Percentiles rank a stretch among this genome's conserved stretches.
phyloP scores from a whole-genome alignment of 2,329 filamentous ascomycete genomes.

The Hymenoscyphus occultus region DNA sequence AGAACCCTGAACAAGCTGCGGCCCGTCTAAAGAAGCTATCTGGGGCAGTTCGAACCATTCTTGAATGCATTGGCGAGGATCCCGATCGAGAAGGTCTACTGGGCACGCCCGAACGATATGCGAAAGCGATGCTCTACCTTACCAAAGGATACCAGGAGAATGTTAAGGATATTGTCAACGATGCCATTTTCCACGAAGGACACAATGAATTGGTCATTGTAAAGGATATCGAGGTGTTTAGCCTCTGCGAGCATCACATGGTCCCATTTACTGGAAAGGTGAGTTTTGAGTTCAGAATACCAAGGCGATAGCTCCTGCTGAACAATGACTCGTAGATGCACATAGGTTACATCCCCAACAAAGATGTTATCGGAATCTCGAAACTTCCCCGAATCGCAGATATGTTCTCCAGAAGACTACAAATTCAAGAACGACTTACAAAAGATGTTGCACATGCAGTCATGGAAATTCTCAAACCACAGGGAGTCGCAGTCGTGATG shows the following conservation, averaged over 20 bases:
- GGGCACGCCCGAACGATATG: conserved; percentile 78
- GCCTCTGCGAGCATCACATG: conserved; percentile 93
- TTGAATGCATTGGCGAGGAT: conserved; percentile 68
- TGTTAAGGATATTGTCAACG: conserved; percentile 84
- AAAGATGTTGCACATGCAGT: conserved; percentile 95
- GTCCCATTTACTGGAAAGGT: conserved; percentile 96
- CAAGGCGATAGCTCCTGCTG: neutral
- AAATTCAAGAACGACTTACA: conserved; percentile 94
- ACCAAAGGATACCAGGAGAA: conserved; percentile 98
- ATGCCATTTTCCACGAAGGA: conserved; percentile 91
- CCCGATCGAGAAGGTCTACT: conserved; percentile 62
- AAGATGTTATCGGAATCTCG: conserved; percentile 89
- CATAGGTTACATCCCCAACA: conserved; percentile 93
- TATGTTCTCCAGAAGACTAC: conserved; percentile 89
- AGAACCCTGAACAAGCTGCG: conserved; percentile 50
- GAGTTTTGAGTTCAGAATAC: neutral
- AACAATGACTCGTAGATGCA: conserved; percentile 68
- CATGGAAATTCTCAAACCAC: conserved; percentile 87
- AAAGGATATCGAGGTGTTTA: conserved; percentile 94
- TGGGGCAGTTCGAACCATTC: conserved; percentile 61
- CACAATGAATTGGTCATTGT: conserved; percentile 98
- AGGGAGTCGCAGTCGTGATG: conserved; percentile 96
- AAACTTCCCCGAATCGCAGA: conserved; percentile 95
- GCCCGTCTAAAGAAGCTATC: conserved; percentile 56
- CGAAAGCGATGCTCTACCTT: conserved; percentile 92